Conservation (phyloP, 108 stramenopile genomes). For the Discostella pseudostelligera region DNA sequence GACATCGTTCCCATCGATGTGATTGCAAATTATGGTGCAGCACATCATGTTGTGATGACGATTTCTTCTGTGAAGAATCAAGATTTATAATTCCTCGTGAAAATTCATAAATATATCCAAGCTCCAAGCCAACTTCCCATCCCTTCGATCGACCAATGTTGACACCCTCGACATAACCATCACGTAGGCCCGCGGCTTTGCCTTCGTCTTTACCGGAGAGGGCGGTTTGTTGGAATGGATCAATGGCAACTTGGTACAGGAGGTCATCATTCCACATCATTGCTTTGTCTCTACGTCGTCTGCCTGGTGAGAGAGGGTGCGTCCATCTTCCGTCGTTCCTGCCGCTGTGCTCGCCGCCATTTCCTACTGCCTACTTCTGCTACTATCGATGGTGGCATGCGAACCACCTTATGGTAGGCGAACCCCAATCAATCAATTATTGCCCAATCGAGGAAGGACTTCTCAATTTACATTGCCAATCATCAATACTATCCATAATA, state of each 20-base stretch:
- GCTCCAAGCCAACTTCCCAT: constrained; percentile 46
- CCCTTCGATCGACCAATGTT: constrained; percentile 38
- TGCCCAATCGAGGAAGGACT: too few relatives aligned
- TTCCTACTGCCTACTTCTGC: too few relatives aligned
- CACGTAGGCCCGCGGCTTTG: constrained; percentile 9
- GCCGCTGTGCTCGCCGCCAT: too few relatives aligned
- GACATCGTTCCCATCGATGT: constrained; percentile 29
- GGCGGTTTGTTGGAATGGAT: constrained; percentile 35
- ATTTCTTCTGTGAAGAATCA: neutral
- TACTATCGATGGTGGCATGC: too few relatives aligned
- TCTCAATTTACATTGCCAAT: too few relatives aligned
- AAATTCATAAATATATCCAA: constrained; percentile 33
- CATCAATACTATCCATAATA: too few relatives aligned
- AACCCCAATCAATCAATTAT: too few relatives aligned
- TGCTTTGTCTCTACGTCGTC: neutral
- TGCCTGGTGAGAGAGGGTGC: neutral
- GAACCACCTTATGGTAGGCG: too few relatives aligned
- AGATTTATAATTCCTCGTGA: constrained; percentile 7
- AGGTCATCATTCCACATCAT: constrained; percentile 1
- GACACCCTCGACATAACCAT: constrained; percentile 18
- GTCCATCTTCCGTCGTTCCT: too few relatives aligned
- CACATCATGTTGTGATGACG: neutral
- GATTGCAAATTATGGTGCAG: neutral
- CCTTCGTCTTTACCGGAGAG: constrained; percentile 15
- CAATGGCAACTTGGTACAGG: constrained; percentile 22